These are phyloP conservation scores for Paraconiothyrium brasiliense DNA, from an alignment of 2,329 filamentous ascomycete genomes.

Conservation along the genomic window DNA sequence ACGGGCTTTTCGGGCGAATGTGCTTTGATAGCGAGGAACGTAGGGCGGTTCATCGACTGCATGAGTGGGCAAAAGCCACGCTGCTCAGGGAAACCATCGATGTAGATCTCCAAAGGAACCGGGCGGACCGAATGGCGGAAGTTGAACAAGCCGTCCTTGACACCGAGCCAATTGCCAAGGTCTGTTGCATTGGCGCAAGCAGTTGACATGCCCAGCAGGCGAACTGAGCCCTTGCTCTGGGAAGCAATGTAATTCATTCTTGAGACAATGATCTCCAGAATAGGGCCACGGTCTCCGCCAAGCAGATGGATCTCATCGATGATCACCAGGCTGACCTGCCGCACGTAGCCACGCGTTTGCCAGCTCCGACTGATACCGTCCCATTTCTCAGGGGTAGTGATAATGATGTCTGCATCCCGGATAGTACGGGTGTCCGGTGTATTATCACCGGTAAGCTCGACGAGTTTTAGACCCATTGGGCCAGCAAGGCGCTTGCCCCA, in stretches of 20 bases:
- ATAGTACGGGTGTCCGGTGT: constrained; percentile 97
- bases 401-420: constrained; percentile 94
- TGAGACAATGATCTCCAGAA: constrained; percentile 93
- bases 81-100: constrained; percentile 95
- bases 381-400: constrained; percentile 99
- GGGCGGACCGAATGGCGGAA: constrained; percentile 97
- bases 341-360: constrained; percentile 96
- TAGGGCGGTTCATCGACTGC: constrained; percentile 99
- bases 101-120: constrained; percentile 94
- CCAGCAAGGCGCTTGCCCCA: constrained; percentile 85
- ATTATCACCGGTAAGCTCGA: constrained; percentile 97
- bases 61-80: constrained; percentile 96
- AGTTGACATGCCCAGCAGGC: constrained; percentile 97
- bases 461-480: constrained; percentile 86
- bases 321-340: constrained; percentile 93
- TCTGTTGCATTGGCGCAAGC: constrained; percentile 96
- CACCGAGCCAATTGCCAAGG: constrained; percentile 94
- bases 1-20: constrained; percentile 97
- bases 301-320: constrained; percentile 98
- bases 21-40: constrained; percentile 94
- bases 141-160: constrained; percentile 95
- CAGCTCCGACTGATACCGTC: constrained; percentile 98
- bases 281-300: constrained; percentile 95
- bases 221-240: constrained; percentile 87
- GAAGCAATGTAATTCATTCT: constrained; percentile 99